Evolutionary conservation across 2,329 filamentous ascomycete genomes (phyloP).

Genomic region (Pleoardoris graminearum): DNA sequence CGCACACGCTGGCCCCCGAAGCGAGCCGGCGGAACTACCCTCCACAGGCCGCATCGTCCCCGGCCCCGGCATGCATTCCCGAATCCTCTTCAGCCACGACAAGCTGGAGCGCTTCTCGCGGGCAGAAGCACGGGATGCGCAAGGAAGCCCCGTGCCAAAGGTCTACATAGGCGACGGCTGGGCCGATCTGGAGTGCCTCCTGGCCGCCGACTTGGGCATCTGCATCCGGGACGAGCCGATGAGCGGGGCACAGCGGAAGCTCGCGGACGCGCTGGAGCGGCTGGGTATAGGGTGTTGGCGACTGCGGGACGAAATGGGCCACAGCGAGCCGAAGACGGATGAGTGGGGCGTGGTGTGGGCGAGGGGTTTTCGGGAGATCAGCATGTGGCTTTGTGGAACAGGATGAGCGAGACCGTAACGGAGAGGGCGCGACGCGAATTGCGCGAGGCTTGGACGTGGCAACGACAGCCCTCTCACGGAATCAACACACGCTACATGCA

Average conservation of each 20-base stretch:
- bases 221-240: slow-evolving; percentile 49
- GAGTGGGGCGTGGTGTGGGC: slow-evolving; percentile 32
- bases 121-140: too few relatives aligned
- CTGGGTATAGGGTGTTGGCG: slow-evolving; percentile 31
- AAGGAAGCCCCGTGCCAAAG: slow-evolving; percentile 16
- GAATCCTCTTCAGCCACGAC: slow-evolving; percentile 45
- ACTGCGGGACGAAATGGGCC: slow-evolving; percentile 16
- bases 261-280: slow-evolving; percentile 41
- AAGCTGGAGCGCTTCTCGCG: slow-evolving; percentile 41
- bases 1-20: background rate
- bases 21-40: background rate
- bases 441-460: too few relatives aligned
- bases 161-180: slow-evolving; percentile 55
- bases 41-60: slow-evolving; percentile 26
- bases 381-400: slow-evolving; percentile 8
- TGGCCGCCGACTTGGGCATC: slow-evolving; percentile 51
- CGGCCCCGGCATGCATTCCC: slow-evolving; percentile 18
- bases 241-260: slow-evolving; percentile 35
- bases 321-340: slow-evolving; percentile 5
- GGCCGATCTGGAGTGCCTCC: slow-evolving; percentile 53
- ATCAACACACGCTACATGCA: too few relatives aligned
- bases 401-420: too few relatives aligned
- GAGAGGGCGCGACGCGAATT: too few relatives aligned
- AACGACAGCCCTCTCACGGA: too few relatives aligned
- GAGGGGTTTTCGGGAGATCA: slow-evolving; percentile 30